Evolutionary conservation across 2,329 filamentous ascomycete genomes (phyloP).

Genomic region (Raffaelea ambrosiae): DNA sequence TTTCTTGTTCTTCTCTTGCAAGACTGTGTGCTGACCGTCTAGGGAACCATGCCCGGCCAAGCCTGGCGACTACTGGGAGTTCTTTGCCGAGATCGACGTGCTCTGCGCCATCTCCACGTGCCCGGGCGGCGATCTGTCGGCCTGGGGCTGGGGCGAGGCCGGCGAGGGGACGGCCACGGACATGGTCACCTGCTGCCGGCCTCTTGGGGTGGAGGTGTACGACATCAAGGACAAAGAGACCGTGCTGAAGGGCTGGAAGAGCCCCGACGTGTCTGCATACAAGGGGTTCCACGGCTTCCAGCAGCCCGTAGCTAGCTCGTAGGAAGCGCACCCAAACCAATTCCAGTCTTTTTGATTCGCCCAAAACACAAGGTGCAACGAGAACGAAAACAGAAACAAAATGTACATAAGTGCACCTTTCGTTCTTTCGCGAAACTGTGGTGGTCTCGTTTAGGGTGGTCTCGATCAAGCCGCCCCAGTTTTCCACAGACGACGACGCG

Average conservation of each 20-base stretch:
- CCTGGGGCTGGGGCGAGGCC: slow-evolving; percentile 69
- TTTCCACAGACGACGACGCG: no score
- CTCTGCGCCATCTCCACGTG: slow-evolving; percentile 52
- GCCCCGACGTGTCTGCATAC: background rate
- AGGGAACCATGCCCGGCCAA: slow-evolving; percentile 41
- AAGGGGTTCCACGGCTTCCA: slow-evolving; percentile 3
- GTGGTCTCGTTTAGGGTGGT: no score
- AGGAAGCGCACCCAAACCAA: no score
- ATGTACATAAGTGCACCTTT: no score
- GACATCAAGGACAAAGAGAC: slow-evolving; percentile 4
- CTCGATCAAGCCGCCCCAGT: no score
- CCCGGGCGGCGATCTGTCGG: slow-evolving; percentile 70
- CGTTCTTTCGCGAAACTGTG: no score
- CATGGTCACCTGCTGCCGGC: slow-evolving; percentile 63
- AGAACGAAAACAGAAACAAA: no score
- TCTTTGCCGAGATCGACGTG: slow-evolving; percentile 72
- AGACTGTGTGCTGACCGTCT: background rate
- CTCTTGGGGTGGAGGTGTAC: slow-evolving; percentile 65
- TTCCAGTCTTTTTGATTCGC: no score
- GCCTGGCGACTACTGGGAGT: slow-evolving; percentile 57
- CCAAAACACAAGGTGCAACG: no score
- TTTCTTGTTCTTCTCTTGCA: background rate
- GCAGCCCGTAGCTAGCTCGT: background rate
- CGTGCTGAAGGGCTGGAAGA: slow-evolving; percentile 2
- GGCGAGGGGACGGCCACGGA: slow-evolving; percentile 44